Evolutionary conservation across 2,329 filamentous ascomycete genomes (phyloP).

Genomic region (Cladosporium sp.): DNA sequence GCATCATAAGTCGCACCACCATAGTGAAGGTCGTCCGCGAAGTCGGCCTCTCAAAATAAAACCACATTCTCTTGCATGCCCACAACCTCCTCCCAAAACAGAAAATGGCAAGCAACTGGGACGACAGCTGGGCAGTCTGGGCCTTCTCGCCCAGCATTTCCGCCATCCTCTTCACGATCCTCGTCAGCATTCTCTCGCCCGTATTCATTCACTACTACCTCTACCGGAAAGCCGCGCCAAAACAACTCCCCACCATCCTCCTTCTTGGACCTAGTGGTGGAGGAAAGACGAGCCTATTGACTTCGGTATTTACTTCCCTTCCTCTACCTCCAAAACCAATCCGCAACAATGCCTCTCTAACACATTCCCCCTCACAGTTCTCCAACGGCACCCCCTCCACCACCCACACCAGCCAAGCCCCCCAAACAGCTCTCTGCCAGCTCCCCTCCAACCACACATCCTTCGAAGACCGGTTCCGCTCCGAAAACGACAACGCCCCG

Average conservation of each 20-base stretch:
- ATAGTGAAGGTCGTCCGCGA: background rate
- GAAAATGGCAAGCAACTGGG: constrained; percentile 4
- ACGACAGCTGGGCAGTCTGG: constrained; percentile 38
- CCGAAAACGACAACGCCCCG: constrained; percentile 57
- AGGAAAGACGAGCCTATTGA: constrained; percentile 86
- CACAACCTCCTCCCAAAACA: too few relatives aligned
- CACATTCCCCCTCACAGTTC: constrained; percentile 33
- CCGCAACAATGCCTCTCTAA: background rate
- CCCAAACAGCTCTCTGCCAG: constrained; percentile 52
- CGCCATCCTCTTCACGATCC: constrained; percentile 60
- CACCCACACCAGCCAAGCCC: constrained; percentile 61
- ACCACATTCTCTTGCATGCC: too few relatives aligned
- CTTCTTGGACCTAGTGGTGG: constrained; percentile 74
- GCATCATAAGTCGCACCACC: background rate
- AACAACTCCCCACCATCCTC: constrained; percentile 65
- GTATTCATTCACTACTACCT: constrained; percentile 72
- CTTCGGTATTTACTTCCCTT: constrained; percentile 51
- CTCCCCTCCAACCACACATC: constrained; percentile 51
- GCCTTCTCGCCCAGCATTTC: constrained; percentile 41
- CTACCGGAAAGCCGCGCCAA: constrained; percentile 60
- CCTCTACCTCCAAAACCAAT: too few relatives aligned
- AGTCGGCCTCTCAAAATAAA: too few relatives aligned
- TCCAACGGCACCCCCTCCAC: constrained; percentile 51
- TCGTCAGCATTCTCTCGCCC: constrained; percentile 69
- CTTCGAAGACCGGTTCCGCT: constrained; percentile 60